Evolutionary conservation across 2,329 filamentous ascomycete species (phyloP).

Genomic region (Aspergillus nomiae): DNA sequence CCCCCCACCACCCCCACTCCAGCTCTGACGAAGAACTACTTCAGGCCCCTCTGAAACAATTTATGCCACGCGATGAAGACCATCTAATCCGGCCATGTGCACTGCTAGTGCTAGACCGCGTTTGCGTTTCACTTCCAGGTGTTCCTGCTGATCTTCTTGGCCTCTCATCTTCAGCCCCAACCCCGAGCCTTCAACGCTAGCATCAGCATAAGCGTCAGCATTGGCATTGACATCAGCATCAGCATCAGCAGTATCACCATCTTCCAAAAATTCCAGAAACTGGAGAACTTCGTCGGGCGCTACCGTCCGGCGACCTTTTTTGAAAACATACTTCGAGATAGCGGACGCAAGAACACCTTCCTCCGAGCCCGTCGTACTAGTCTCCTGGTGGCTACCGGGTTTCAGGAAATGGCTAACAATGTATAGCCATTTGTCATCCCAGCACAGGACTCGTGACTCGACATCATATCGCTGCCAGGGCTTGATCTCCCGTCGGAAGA

Average conservation of each 20-base stretch:
- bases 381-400: neutral
- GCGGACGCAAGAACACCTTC: neutral
- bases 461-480: constrained; percentile 2
- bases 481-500: constrained; percentile 1
- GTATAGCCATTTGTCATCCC: constrained; percentile 6
- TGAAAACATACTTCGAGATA: neutral
- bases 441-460: neutral
- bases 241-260: neutral
- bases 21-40: neutral
- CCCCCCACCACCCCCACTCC: neutral
- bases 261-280: neutral
- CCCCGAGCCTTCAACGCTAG: neutral
- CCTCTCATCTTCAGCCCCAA: neutral
- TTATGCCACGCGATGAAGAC: neutral
- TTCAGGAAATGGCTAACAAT: constrained; percentile 4
- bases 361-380: neutral
- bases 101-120: neutral
- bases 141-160: neutral
- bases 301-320: neutral
- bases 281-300: neutral
- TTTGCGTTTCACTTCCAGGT: neutral
- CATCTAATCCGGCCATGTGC: neutral
- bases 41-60: neutral
- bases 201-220: neutral
- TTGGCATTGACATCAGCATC: neutral